Evolutionary conservation across 2,329 filamentous ascomycete species (phyloP).

Genomic region (Lecanicillium sp.): DNA sequence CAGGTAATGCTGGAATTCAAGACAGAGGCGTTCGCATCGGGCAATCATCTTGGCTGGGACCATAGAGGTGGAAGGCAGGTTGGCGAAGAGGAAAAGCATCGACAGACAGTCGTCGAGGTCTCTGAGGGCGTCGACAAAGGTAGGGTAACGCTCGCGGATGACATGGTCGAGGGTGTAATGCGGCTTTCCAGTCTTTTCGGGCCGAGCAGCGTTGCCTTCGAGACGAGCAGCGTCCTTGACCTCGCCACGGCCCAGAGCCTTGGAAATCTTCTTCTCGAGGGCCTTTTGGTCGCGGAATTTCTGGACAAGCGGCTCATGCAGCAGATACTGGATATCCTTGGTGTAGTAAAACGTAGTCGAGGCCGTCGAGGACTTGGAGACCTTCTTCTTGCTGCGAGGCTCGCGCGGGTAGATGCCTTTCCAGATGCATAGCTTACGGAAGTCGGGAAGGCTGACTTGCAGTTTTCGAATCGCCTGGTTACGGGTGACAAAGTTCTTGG

Average conservation of each 20-base stretch:
- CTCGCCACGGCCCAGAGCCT: conserved; percentile 85
- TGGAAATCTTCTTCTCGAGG: conserved; percentile 94
- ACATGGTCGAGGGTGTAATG: conserved; percentile 92
- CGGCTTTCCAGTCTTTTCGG: conserved; percentile 86
- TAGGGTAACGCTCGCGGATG: conserved; percentile 95
- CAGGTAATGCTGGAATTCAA: conserved; percentile 97
- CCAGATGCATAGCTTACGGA: conserved; percentile 97
- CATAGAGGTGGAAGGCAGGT: conserved; percentile 79
- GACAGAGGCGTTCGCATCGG: conserved; percentile 82
- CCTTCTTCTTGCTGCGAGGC: conserved; percentile 95
- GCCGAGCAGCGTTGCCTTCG: conserved; percentile 75
- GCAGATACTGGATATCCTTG: conserved; percentile 96
- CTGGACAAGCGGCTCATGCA: conserved; percentile 87
- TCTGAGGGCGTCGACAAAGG: conserved; percentile 86
- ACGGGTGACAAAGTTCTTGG: conserved; percentile 97
- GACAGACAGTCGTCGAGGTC: conserved; percentile 95
- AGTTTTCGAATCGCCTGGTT: conserved; percentile 97
- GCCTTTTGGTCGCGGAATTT: conserved; percentile 98
- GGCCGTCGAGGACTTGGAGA: conserved; percentile 78
- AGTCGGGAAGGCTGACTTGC: conserved; percentile 93
- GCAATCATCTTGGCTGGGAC: conserved; percentile 95
- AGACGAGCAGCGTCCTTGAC: conserved; percentile 79
- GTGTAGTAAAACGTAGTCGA: conserved; percentile 88
- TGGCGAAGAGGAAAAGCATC: conserved; percentile 96
- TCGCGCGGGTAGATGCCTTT: conserved; percentile 98